phyloP scores from a whole-genome alignment of 2,329 filamentous ascomycete species.

The Penicillium sp. region DNA sequence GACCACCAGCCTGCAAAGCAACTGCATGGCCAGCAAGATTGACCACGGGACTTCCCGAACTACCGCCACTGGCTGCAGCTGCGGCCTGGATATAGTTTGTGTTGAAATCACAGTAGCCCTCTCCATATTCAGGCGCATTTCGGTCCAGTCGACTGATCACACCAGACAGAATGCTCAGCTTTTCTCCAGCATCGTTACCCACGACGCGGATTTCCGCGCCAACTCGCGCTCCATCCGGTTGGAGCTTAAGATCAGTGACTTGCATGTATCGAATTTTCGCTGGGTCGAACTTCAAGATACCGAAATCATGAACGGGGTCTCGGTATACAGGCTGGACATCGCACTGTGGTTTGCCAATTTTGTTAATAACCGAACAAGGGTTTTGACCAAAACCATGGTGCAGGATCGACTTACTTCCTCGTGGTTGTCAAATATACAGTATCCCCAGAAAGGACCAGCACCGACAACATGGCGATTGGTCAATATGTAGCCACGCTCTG shows the following conservation, averaged over 20 bases:
- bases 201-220: constrained; percentile 95
- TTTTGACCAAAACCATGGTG: background rate
- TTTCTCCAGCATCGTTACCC: constrained; percentile 97
- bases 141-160: constrained; percentile 94
- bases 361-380: background rate
- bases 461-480: constrained; percentile 93
- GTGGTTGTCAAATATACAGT: constrained; percentile 98
- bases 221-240: constrained; percentile 81
- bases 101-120: constrained; percentile 97
- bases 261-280: constrained; percentile 97
- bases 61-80: constrained; percentile 91
- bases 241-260: constrained; percentile 71
- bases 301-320: constrained; percentile 97
- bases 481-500: constrained; percentile 82
- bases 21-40: constrained; percentile 91
- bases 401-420: constrained; percentile 58
- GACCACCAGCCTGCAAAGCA: constrained; percentile 87
- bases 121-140: constrained; percentile 96
- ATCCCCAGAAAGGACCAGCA: constrained; percentile 94
- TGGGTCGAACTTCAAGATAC: constrained; percentile 93
- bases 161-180: constrained; percentile 94
- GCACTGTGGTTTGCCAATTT: constrained; percentile 54
- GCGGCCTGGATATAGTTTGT: constrained; percentile 97
- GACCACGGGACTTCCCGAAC: constrained; percentile 96
- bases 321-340: constrained; percentile 96